Evolutionary conservation across 805 yeast species (phyloP), one percentile per base, ranked within the genome.

Genomic region (Spathaspora sp.): DNA sequence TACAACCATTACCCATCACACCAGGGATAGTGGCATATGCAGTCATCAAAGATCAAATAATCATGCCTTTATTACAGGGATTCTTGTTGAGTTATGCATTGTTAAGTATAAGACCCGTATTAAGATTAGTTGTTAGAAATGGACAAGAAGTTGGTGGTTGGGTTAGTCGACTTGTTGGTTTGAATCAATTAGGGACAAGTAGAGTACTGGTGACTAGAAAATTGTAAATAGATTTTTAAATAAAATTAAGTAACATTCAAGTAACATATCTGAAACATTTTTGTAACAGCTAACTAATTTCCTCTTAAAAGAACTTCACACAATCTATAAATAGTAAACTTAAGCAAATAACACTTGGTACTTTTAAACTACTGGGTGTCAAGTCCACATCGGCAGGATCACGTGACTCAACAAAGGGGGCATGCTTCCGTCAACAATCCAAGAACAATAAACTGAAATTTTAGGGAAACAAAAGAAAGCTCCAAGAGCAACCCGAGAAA

Each of bases 21-120:
- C 78, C 79, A 0, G 59, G 68, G 1, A 65, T 77, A 1, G 78
- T 82, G 12, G 54, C 72, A 1, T 77, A 77, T 57, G 83, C 82
- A 1, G 63, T 82, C 2, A 42, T 79, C 10, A 75, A 76, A 55
- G 85, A 81, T 59, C 79, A 80, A 48, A 55, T 82, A 3, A 9
- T 81, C 19, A 73, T 81, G 77, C 85, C 86, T 3, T 65, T 82
- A 26, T 18, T 81, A 16, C 85, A 80, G 56, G 83, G 85, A 17
- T 66, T 79, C 43, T 38, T 75, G 16, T 80, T 76, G 75, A 60
- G 79, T 1, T 72, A 75, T 1, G 52, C 72, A 2, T 58, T 79
- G 18, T 62, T 80, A 1, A 52, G 67, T 9, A 52, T 69, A 18
- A 60, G 64, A 48, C 82, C 83, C 1, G 49, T 72, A 46, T 52